phyloP scores from a whole-genome alignment of 176 grass and related monocot species.

The Oryza longistaminata region DNA sequence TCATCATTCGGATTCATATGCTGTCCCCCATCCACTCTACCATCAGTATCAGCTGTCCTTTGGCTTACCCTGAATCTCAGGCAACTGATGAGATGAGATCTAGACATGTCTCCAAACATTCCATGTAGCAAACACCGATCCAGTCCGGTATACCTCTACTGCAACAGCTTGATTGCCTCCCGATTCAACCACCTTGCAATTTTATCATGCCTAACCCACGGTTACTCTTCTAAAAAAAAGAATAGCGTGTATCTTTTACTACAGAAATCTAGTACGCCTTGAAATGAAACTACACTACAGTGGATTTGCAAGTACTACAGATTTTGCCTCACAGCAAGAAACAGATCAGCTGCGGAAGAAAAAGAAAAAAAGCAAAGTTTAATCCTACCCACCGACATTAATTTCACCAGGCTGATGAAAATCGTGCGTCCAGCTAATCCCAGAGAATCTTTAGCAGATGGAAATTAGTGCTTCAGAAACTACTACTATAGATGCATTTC shows the following conservation, averaged over 20 bases:
- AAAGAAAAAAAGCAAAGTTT: not conserved
- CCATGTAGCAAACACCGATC: constrained; percentile 4
- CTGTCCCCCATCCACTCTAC: constrained; percentile 15
- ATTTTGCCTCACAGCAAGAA: not conserved
- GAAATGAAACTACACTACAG: not conserved
- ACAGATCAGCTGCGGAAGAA: not conserved
- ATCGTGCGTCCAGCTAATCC: not conserved
- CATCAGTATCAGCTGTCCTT: constrained; percentile 22
- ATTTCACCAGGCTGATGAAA: not conserved
- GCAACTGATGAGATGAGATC: constrained; percentile 37
- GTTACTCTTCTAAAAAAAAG: not conserved
- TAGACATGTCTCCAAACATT: not conserved
- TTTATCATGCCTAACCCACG: not conserved
- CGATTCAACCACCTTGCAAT: not conserved
- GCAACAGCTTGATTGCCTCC: not conserved
- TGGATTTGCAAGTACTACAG: not conserved
- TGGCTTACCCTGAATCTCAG: not conserved
- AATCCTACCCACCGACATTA: not conserved
- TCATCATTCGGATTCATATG: constrained; percentile 27
- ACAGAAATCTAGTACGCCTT: not conserved
- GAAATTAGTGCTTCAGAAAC: not conserved
- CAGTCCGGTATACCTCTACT: not conserved
- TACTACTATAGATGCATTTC: not conserved
- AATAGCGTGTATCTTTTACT: not conserved
- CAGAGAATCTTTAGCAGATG: not conserved